Conservation (phyloP, 2,329 filamentous ascomycete species). For the Diplocarpon mali region DNA sequence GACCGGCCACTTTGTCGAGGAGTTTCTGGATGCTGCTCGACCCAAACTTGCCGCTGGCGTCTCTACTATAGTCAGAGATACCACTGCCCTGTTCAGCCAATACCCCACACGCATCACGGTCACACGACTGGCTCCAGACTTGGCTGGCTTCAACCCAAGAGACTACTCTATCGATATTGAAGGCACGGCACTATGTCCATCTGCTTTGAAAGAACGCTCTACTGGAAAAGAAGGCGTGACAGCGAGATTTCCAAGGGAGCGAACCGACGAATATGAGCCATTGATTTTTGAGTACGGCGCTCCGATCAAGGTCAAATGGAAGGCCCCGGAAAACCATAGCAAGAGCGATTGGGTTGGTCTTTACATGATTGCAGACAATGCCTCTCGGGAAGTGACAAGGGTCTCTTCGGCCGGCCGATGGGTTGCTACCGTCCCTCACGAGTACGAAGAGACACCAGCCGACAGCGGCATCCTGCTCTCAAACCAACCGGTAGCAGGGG, state of each 20-base stretch:
- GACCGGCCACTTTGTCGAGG: conserved; percentile 80
- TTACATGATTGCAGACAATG: conserved; percentile 92
- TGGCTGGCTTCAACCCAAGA: conserved; percentile 68
- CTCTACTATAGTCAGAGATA: conserved; percentile 78
- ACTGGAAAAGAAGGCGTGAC: conserved; percentile 64
- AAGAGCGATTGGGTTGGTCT: conserved; percentile 92
- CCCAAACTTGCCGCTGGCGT: conserved; percentile 81
- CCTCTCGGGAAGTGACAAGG: conserved; percentile 71
- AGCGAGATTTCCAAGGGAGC: conserved; percentile 53
- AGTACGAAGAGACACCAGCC: conserved; percentile 63
- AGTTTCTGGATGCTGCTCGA: conserved; percentile 74
- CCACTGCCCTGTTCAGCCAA: conserved; percentile 76
- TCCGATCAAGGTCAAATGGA: conserved; percentile 84
- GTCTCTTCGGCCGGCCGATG: conserved; percentile 82
- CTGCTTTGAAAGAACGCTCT: conserved; percentile 44
- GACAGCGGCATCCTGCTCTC: conserved; percentile 66
- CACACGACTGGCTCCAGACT: conserved; percentile 64
- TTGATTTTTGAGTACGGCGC: conserved; percentile 80
- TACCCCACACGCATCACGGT: conserved; percentile 81
- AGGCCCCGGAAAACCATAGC: conserved; percentile 74
- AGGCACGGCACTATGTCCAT: conserved; percentile 46
- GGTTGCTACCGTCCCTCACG: conserved; percentile 67
- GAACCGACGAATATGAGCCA: conserved; percentile 54
- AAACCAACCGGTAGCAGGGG: conserved; percentile 45
- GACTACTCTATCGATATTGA: conserved; percentile 70